A percentile compares a stretch with the other conserved stretches of the same genome.
Evolutionary conservation across 331 rosid genomes (phyloP).

Genomic region (Malus hybrid): DNA sequence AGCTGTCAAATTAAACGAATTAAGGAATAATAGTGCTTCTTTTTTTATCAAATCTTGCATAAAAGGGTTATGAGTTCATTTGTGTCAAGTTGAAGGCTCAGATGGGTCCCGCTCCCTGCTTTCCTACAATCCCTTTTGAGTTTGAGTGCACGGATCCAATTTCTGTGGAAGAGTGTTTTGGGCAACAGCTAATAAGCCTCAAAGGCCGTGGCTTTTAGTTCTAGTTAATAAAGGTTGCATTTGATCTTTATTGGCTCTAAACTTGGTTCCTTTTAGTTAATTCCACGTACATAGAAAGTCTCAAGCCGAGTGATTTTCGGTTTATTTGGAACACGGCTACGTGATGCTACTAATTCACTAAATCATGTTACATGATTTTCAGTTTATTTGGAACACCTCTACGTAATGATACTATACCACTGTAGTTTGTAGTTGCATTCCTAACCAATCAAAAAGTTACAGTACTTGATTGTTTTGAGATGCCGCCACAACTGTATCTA

Average conservation of each 20-base stretch:
- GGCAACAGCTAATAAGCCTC: neutral
- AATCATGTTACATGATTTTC: too few species aligned
- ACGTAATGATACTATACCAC: too few species aligned
- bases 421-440: too few species aligned
- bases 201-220: neutral
- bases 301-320: too few species aligned
- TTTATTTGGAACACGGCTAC: too few species aligned
- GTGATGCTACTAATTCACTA: too few species aligned
- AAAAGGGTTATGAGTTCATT: neutral
- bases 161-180: neutral
- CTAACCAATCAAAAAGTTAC: neutral
- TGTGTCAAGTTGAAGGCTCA: constrained; percentile 20
- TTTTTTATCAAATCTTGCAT: too few species aligned
- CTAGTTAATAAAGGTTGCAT: too few species aligned
- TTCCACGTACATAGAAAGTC: too few species aligned
- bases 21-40: fast-evolving
- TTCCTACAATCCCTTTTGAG: neutral
- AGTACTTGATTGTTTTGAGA: neutral
- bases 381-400: too few species aligned
- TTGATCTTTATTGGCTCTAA: too few species aligned
- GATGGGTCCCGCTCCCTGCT: constrained; percentile 3
- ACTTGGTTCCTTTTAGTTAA: too few species aligned
- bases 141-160: constrained; percentile 20
- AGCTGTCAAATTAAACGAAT: fast-evolving
- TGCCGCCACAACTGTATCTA: neutral